phyloP scores from a whole-genome alignment of 805 yeast species.

The Yarrowia bubula region DNA sequence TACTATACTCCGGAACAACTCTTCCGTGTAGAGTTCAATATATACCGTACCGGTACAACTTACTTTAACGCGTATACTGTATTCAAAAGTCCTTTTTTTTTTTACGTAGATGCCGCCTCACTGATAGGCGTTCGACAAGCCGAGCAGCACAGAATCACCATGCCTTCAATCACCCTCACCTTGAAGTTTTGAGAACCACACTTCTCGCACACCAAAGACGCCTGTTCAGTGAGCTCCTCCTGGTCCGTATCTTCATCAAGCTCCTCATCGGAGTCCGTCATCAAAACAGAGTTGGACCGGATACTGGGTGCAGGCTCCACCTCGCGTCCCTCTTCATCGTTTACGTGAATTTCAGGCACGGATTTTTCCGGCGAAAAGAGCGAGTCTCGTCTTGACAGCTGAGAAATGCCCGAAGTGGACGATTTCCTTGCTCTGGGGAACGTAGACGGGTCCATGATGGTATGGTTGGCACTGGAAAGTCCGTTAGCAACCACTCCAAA shows the following conservation, averaged over 20 bases:
- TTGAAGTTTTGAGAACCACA: slow-evolving; percentile 24
- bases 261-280: slow-evolving; percentile 12
- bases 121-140: slow-evolving; percentile 22
- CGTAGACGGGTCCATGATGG: slow-evolving; percentile 7
- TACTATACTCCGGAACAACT: no score
- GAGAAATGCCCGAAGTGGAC: slow-evolving; percentile 2
- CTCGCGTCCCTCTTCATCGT: slow-evolving; percentile 18
- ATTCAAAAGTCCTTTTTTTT: not conserved
- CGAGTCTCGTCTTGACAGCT: not conserved
- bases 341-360: slow-evolving; percentile 6
- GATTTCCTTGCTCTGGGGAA: slow-evolving; percentile 12
- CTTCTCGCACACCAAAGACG: slow-evolving; percentile 19
- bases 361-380: not conserved
- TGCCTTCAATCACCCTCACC: slow-evolving; percentile 19
- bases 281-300: not conserved
- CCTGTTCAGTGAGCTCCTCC: slow-evolving; percentile 16
- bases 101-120: slow-evolving; percentile 11
- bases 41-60: no score
- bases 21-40: no score
- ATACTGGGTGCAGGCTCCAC: not conserved
- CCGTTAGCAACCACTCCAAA: slow-evolving; percentile 8
- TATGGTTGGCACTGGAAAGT: slow-evolving; percentile 5
- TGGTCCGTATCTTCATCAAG: not conserved
- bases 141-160: slow-evolving; percentile 25
- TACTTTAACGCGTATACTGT: not conserved